Base-by-base conservation (phyloP, 352 stramenopile genomes). In the Paralagenidium karlingii region DNA sequence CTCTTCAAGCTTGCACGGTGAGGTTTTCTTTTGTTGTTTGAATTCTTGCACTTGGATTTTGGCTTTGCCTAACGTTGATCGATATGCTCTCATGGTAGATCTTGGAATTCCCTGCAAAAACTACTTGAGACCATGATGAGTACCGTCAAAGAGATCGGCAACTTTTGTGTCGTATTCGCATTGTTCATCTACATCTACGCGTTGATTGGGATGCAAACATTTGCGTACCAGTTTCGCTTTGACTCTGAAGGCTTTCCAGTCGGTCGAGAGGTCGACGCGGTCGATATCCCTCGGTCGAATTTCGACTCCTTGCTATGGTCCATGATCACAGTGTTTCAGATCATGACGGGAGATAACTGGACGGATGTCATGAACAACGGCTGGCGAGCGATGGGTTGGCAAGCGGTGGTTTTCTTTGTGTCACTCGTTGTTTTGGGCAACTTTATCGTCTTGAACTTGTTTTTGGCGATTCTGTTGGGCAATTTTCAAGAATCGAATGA, bases 141-240 rank as follows among this genome's bases (percentile, higher is more conserved):
- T 31, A 94, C 89, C 13, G 55, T 95, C 29, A 55, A 78, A 21
- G 91, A 97, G 54, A 63, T 97, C 15, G 63, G 57, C 20, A 95
- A 96, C 51, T 97, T 97, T 47, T 68, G 67, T 10, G 56, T 97
- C 13, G 61, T 98, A 0, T 70, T 98, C 22, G 36, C 92, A 9
- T 63, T 98, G 5, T 96, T 96, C 53, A 78, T 96, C 37, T 96
- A 94, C 49, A 95, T 97, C 28, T 96, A 94, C 47, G 64, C 80
- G 5, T 51, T 97, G 10, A 71, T 96, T 21, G 84, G 85, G 30
- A 92, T 95, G 74, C 84, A 96, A 47, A 79, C 91, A 8, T 96
- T 97, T 41, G 76, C 81, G 2, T 96, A 96, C 46, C 55, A 82
- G 38, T 74, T 97, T 38, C 77, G 80, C 16, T 97, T 96, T 45